A percentile compares a stretch with the other conserved stretches of the same genome.
Conservation (phyloP, 495 filamentous ascomycete species). For the Ascobolus immersus region DNA sequence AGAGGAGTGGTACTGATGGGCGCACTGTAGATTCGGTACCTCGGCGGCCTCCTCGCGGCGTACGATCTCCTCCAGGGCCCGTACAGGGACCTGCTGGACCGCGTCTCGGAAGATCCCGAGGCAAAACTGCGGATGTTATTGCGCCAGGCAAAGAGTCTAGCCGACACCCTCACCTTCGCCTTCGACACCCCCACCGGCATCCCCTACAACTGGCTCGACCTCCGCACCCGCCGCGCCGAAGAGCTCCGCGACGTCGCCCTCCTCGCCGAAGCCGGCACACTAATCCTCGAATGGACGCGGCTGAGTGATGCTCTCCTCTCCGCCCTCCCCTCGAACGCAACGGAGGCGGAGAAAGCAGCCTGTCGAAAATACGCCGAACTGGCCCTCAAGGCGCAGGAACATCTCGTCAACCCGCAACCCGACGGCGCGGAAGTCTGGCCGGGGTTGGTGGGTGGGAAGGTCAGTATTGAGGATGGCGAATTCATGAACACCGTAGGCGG, state of each 20-base stretch:
- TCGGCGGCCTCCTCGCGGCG: slow-evolving; percentile 54
- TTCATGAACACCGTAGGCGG: slow-evolving; percentile 44
- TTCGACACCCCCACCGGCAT: slow-evolving; percentile 56
- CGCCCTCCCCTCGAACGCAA: slow-evolving; percentile 29
- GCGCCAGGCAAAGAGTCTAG: slow-evolving; percentile 41
- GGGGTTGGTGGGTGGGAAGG: slow-evolving; percentile 44
- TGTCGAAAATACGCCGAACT: slow-evolving; percentile 43
- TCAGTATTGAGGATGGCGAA: slow-evolving; percentile 35
- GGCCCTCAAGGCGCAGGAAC: slow-evolving; percentile 41
- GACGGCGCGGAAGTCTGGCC: slow-evolving; percentile 41
- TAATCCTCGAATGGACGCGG: slow-evolving; percentile 67
- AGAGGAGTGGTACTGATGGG: too few relatives aligned
- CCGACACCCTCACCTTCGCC: slow-evolving; percentile 45
- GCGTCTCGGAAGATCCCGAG: slow-evolving; percentile 12
- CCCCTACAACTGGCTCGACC: slow-evolving; percentile 45
- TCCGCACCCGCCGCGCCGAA: slow-evolving; percentile 25
- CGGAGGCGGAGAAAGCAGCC: too few relatives aligned
- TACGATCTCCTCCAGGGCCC: slow-evolving; percentile 61
- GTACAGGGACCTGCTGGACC: slow-evolving; percentile 24
- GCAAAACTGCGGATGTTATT: slow-evolving; percentile 28
- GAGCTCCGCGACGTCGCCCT: slow-evolving; percentile 37
- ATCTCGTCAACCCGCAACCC: slow-evolving; percentile 42
- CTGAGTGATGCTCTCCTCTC: slow-evolving; percentile 61
- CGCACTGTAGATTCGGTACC: slow-evolving; percentile 50
- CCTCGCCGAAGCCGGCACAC: slow-evolving; percentile 42